Evolutionary conservation across 23 red algal genomes (phyloP), one percentile per base, ranked within the genome.

Genomic region (Gracilaria caudata): DNA sequence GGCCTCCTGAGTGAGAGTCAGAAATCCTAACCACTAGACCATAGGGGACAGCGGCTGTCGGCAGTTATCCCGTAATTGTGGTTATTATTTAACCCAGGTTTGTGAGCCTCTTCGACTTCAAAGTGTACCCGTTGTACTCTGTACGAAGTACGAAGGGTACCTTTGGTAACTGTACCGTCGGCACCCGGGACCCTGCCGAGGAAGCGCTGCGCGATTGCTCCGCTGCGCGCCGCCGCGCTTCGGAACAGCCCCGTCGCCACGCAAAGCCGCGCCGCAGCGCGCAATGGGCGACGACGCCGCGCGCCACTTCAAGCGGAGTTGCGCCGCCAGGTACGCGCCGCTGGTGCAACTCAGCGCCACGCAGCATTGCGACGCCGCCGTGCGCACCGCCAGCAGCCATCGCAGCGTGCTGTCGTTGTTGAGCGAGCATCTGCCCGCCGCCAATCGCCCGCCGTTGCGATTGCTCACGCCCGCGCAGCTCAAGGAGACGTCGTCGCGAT

Each of bases 1-100:
- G 79, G 79, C 79, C 79, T 83, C 79, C 79, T 66, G 79, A 83
- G 79, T 83, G 79, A 83, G 79, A 83, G 79, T 83, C 79, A 66
- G 79, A 83, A 83, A 83, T 83, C 79, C 79, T 83, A 83, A 83
- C 79, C 79, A 83, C 79, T 83, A 83, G 79, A 83, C 79, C 79
- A 83, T 83, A 83, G 79, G 79, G 79, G 79, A 82, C 7, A 25
- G 39, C 29, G 13, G 61, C 13, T 19, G 11, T 29, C 3, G 13
- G 12, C 41, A 45, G 49, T 2, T 16, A 16, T 9, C 49, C 6
- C 6, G 13, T 17, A 53, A 9, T n/a, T n/a, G n/a, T 53, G 49
- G 8, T 53, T 45, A 1, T 9, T 13, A 53, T 53, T 13, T 53
- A 53, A 17, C 19, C 49, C 49, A 53, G 12, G 13, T 17, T 9